Conservation (phyloP, 495 filamentous ascomycete genomes). For the Aspergillus ostianus region DNA sequence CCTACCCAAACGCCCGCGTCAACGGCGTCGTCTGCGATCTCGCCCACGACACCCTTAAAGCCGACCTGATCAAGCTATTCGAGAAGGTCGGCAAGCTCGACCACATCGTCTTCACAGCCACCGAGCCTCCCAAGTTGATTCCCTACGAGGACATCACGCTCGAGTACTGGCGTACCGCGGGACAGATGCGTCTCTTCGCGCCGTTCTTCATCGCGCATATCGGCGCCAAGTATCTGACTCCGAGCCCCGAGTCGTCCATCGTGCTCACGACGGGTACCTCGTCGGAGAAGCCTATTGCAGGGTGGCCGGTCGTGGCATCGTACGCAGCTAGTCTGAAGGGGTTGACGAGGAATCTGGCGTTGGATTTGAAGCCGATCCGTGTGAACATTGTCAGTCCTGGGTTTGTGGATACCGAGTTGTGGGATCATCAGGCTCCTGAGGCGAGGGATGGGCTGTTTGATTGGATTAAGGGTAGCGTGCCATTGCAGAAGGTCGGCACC, state of each 20-base stretch:
- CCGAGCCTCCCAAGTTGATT: slow-evolving; percentile 37
- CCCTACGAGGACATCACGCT: slow-evolving; percentile 38
- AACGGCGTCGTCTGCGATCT: slow-evolving; percentile 51
- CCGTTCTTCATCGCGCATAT: slow-evolving; percentile 55
- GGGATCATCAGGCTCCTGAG: slow-evolving; percentile 15
- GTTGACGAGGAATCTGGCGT: slow-evolving; percentile 51
- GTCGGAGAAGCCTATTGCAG: slow-evolving; percentile 45
- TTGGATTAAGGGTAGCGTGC: slow-evolving; percentile 23
- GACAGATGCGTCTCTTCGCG: slow-evolving; percentile 53
- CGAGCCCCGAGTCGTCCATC: slow-evolving; percentile 41
- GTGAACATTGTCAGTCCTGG: slow-evolving; percentile 64
- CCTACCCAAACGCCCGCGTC: slow-evolving; percentile 35
- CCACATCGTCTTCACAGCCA: slow-evolving; percentile 63
- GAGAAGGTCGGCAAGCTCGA: slow-evolving; percentile 44
- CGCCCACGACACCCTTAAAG: slow-evolving; percentile 37
- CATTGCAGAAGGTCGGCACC: slow-evolving; percentile 46
- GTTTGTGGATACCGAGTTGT: slow-evolving; percentile 52
- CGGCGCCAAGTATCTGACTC: slow-evolving; percentile 42
- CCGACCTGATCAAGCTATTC: slow-evolving; percentile 48
- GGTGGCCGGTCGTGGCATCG: slow-evolving; percentile 47
- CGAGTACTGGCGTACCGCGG: slow-evolving; percentile 37
- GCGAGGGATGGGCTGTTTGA: slow-evolving; percentile 19
- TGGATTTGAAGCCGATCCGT: slow-evolving; percentile 59
- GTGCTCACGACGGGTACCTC: slow-evolving; percentile 55
- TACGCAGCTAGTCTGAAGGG: slow-evolving; percentile 46